A percentile compares a stretch with the other conserved stretches of the same genome.
phyloP scores from a whole-genome alignment of 1,284 basidiomycete species.

The Stygiomarasmius scandens region DNA sequence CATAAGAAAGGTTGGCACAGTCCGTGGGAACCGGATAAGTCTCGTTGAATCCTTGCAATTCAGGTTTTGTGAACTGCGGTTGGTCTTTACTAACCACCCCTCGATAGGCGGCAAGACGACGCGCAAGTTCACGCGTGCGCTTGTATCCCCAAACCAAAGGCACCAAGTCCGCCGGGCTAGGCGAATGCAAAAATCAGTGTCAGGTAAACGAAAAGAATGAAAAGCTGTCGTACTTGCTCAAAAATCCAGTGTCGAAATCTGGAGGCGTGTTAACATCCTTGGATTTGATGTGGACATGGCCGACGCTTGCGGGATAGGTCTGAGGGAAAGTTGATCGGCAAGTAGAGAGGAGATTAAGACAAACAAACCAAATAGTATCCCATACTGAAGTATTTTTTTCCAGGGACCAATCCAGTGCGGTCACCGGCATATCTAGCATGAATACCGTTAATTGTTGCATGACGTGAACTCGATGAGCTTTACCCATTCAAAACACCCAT shows the following conservation, averaged over 20 bases:
- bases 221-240: slow-evolving; percentile 16
- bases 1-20: slow-evolving; percentile 27
- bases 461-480: neutral
- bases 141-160: slow-evolving; percentile 37
- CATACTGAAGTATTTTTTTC: slow-evolving; percentile 4
- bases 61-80: slow-evolving; percentile 28
- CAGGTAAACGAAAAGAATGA: neutral
- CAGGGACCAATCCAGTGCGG: neutral
- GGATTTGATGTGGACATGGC: slow-evolving; percentile 32
- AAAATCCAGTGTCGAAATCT: slow-evolving; percentile 24
- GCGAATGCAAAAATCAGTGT: neutral
- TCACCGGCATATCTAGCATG: slow-evolving; percentile 14
- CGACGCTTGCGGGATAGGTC: slow-evolving; percentile 32
- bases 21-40: slow-evolving; percentile 20
- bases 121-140: slow-evolving; percentile 33
- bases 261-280: slow-evolving; percentile 22
- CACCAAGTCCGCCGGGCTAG: slow-evolving; percentile 18
- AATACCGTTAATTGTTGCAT: no score
- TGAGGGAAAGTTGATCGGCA: neutral
- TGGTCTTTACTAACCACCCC: slow-evolving; percentile 32
- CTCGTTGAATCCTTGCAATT: no score
- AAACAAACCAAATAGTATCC: slow-evolving; percentile 11
- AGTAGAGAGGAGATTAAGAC: neutral
- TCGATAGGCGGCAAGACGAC: slow-evolving; percentile 37
- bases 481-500: slow-evolving; percentile 14